phyloP scores from a whole-genome alignment of 2,329 filamentous ascomycete species.

The Annulohypoxylon truncatum region DNA sequence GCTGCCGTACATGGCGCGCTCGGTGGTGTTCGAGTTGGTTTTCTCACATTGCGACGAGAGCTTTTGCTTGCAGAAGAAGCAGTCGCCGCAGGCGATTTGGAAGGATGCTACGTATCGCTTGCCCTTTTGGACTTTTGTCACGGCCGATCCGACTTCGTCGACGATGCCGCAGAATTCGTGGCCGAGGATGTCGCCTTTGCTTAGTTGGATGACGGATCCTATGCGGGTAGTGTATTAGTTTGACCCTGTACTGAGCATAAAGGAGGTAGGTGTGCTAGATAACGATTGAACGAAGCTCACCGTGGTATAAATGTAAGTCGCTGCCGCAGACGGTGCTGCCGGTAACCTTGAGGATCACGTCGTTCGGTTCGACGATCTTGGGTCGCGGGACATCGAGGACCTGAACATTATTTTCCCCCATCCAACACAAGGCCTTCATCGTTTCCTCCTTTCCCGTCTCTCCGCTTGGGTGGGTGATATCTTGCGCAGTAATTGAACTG shows the following conservation, averaged over 20 bases:
- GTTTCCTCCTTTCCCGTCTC: conserved; percentile 64
- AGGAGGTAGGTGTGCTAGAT: neutral
- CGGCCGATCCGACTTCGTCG: conserved; percentile 65
- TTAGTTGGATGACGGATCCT: conserved; percentile 66
- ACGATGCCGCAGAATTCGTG: conserved; percentile 70
- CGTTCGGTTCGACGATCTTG: conserved; percentile 75
- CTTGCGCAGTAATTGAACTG: conserved; percentile 73
- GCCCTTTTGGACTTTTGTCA: conserved; percentile 67
- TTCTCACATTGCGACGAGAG: conserved; percentile 82
- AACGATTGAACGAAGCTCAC: conserved; percentile 39
- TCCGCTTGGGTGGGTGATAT: conserved; percentile 70
- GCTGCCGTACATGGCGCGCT: conserved; percentile 82
- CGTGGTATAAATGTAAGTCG: conserved; percentile 69
- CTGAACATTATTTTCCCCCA: conserved; percentile 82
- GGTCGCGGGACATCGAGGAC: conserved; percentile 76
- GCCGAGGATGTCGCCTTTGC: conserved; percentile 75
- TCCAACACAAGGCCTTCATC: conserved; percentile 87
- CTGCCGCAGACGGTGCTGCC: conserved; percentile 70
- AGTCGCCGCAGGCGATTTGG: conserved; percentile 80
- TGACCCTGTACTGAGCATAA: neutral
- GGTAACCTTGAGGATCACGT: conserved; percentile 84
- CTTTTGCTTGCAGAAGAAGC: conserved; percentile 83
- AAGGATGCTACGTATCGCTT: conserved; percentile 85
- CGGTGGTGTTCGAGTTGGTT: conserved; percentile 79
- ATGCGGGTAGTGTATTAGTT: neutral